Conservation (phyloP, 192 early-diverging fungal species). For the Funneliformis geosporum region DNA sequence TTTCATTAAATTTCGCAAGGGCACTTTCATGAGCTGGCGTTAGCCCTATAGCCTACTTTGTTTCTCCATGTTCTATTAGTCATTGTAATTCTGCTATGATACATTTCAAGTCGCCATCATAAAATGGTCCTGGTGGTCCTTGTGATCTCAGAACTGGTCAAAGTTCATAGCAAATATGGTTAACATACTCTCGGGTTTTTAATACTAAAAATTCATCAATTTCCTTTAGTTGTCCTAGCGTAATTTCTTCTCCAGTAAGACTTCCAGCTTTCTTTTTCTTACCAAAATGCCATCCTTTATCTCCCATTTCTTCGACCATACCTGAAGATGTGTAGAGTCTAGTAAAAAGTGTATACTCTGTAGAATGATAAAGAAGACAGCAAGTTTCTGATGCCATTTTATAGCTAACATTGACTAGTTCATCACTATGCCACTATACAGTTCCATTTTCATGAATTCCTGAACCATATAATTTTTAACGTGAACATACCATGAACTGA, state of each 20-base stretch:
- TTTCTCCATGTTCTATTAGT: neutral
- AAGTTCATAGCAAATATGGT: too few species aligned
- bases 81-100: neutral
- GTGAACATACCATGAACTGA: neutral
- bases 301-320: neutral
- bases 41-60: neutral
- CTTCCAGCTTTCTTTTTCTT: neutral
- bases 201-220: too few species aligned
- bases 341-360: neutral
- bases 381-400: too few species aligned
- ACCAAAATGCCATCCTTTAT: slow-evolving; percentile 12
- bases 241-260: too few species aligned
- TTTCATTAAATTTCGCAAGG: too few species aligned
- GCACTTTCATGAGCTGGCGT: neutral
- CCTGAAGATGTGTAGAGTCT: neutral
- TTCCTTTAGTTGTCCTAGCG: too few species aligned
- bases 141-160: neutral
- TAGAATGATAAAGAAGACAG: too few species aligned
- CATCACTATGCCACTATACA: too few species aligned
- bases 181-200: too few species aligned
- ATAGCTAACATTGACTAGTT: too few species aligned
- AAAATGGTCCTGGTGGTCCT: neutral
- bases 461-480: neutral
- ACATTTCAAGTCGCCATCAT: neutral
- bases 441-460: too few species aligned